Conservation (phyloP, 495 filamentous ascomycete species). For the Aspergillus nidulans region DNA sequence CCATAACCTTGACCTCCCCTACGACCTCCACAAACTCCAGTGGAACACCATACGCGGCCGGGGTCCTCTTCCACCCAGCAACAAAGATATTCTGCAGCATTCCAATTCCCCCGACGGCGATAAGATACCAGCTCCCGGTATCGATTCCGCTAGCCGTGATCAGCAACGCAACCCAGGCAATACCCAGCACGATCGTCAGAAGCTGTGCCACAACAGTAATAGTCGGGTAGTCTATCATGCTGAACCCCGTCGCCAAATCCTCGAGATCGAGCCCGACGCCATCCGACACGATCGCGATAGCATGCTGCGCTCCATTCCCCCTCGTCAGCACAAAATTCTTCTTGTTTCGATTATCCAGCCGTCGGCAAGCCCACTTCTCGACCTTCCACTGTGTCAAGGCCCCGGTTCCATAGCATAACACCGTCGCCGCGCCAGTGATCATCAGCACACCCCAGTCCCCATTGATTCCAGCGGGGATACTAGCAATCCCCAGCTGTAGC, state of each 20-base stretch:
- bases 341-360: conserved; percentile 6
- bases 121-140: conserved; percentile 38
- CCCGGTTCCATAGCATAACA: conserved; percentile 32
- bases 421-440: conserved; percentile 35
- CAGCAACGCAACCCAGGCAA: conserved; percentile 38
- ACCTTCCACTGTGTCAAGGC: conserved; percentile 41
- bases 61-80: conserved; percentile 29
- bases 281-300: conserved; percentile 34
- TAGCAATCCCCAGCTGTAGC: conserved; percentile 44
- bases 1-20: conserved; percentile 28
- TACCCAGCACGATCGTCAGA: conserved; percentile 17
- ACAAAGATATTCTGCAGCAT: conserved; percentile 44
- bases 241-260: conserved; percentile 34
- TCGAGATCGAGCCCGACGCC: conserved; percentile 42
- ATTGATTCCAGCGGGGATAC: conserved; percentile 36
- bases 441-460: conserved; percentile 44
- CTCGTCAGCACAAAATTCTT: conserved; percentile 34
- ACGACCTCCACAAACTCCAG: conserved; percentile 23
- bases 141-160: conserved; percentile 32
- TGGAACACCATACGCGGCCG: conserved; percentile 25
- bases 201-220: conserved; percentile 13
- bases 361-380: conserved; percentile 50
- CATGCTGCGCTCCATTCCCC: conserved; percentile 44
- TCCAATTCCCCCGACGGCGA: conserved; percentile 40
- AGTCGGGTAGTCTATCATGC: conserved; percentile 12